Conservation (phyloP, 2,329 filamentous ascomycete species). For the Ceratocystiopsis minuta region DNA sequence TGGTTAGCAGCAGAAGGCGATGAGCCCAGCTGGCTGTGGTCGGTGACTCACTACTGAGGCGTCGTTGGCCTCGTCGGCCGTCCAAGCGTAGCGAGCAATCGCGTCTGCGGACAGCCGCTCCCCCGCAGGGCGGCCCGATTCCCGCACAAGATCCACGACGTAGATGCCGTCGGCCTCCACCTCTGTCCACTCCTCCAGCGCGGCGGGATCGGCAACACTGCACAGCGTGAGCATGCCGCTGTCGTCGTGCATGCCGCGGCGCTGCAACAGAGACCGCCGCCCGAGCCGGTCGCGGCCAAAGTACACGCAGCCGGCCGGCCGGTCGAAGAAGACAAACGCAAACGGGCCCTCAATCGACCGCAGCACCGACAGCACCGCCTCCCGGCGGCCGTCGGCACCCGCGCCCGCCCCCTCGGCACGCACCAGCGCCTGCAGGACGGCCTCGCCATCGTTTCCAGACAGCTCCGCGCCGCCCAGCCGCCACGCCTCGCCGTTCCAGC, state of each 20-base stretch:
- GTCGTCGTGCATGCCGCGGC: slow-evolving; percentile 19
- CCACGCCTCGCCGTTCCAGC: slow-evolving; percentile 99
- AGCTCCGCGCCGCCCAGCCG: slow-evolving; percentile 40
- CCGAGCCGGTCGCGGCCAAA: slow-evolving; percentile 81
- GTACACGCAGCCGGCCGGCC: slow-evolving; percentile 41
- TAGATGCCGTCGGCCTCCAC: slow-evolving; percentile 75
- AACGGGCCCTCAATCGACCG: slow-evolving; percentile 62
- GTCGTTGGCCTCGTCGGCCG: slow-evolving; percentile 16
- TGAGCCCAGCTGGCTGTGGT: slow-evolving; percentile 32
- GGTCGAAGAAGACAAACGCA: slow-evolving; percentile 73
- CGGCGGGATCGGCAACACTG: slow-evolving; percentile 44
- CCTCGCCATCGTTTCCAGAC: slow-evolving; percentile 61
- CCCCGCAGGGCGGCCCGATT: not conserved
- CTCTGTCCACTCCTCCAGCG: slow-evolving; percentile 44
- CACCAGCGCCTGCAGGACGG: slow-evolving; percentile 44
- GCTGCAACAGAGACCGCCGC: slow-evolving; percentile 59
- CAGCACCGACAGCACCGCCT: slow-evolving; percentile 26
- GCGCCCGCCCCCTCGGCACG: too few relatives aligned
- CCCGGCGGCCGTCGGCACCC: not conserved
- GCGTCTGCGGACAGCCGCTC: not conserved
- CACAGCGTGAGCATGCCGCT: slow-evolving; percentile 38
- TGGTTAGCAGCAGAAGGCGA: too few relatives aligned
- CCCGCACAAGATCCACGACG: slow-evolving; percentile 34
- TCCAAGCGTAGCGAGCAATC: slow-evolving; percentile 17
- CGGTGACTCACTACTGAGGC: slow-evolving; percentile 9